Percentiles rank a stretch among this genome's conserved stretches.
Evolutionary conservation across 805 yeast species (phyloP).

Genomic region (Alloascoidea hylecoeti): DNA sequence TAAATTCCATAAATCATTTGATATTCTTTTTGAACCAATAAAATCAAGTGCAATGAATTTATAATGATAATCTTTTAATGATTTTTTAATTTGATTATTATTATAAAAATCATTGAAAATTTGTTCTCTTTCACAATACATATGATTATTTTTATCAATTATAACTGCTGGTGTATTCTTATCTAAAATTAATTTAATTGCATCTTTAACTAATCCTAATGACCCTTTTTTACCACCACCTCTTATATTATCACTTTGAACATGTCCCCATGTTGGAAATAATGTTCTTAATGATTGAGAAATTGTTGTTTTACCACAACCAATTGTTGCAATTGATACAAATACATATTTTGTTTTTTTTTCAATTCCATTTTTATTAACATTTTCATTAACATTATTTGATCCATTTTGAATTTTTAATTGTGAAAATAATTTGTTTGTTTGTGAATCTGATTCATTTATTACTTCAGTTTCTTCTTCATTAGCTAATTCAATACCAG

Average conservation of each 20-base stretch:
- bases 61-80: slow-evolving; percentile 28
- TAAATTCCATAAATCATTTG: slow-evolving; percentile 26
- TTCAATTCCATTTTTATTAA: slow-evolving; percentile 11
- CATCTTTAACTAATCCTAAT: slow-evolving; percentile 10
- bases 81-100: slow-evolving; percentile 20
- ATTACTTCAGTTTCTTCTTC: slow-evolving; percentile 26
- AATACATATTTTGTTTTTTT: slow-evolving; percentile 34
- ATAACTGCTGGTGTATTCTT: slow-evolving; percentile 36
- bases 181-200: slow-evolving; percentile 17
- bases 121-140: slow-evolving; percentile 51
- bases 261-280: slow-evolving; percentile 51
- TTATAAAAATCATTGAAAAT: slow-evolving; percentile 36
- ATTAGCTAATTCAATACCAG: slow-evolving; percentile 45
- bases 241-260: slow-evolving; percentile 70
- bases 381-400: slow-evolving; percentile 6
- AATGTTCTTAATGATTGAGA: slow-evolving; percentile 42
- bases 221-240: slow-evolving; percentile 16
- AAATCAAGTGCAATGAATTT: slow-evolving; percentile 61
- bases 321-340: slow-evolving; percentile 80
- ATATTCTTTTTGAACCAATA: slow-evolving; percentile 24
- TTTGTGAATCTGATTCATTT: slow-evolving; percentile 21
- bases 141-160: slow-evolving; percentile 78
- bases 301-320: slow-evolving; percentile 90
- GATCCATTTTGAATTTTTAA: slow-evolving; percentile 9
- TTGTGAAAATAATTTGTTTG: background rate